Evolutionary conservation across 805 yeast genomes (phyloP).

Genomic region (Ogataea trehaloabstinens): DNA sequence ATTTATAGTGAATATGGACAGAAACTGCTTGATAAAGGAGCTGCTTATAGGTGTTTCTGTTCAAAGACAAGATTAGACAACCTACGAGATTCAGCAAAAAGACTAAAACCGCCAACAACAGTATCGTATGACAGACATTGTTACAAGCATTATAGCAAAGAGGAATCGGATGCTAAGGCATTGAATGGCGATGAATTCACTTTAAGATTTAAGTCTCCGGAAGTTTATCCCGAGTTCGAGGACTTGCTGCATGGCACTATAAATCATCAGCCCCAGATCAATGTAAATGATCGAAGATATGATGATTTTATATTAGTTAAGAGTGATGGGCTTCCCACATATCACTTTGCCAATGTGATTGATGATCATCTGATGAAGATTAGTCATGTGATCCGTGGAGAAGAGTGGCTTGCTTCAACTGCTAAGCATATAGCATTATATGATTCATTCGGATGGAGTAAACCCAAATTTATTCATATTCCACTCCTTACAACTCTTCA

Average conservation of each 20-base stretch:
- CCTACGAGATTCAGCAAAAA: conserved; percentile 70
- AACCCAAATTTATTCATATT: conserved; percentile 83
- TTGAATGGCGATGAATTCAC: conserved; percentile 43
- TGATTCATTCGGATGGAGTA: conserved; percentile 78
- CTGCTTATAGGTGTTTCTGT: conserved; percentile 87
- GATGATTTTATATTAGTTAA: conserved; percentile 90
- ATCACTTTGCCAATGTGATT: conserved; percentile 92
- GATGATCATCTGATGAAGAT: conserved; percentile 93
- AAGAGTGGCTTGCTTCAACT: conserved; percentile 96
- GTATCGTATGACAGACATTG: conserved; percentile 91
- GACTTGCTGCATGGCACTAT: conserved; percentile 80
- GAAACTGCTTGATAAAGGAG: conserved; percentile 55
- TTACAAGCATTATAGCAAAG: conserved; percentile 37
- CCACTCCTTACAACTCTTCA: conserved; percentile 75
- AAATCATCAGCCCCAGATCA: conserved; percentile 76
- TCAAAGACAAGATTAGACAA: conserved; percentile 69
- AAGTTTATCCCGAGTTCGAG: conserved; percentile 56
- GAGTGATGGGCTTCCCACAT: conserved; percentile 94
- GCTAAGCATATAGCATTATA: conserved; percentile 91
- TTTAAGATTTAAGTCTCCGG: conserved; percentile 77
- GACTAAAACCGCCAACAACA: conserved; percentile 81
- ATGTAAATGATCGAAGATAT: conserved; percentile 65
- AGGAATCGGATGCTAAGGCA: conserved; percentile 39
- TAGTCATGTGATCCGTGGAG: conserved; percentile 95
- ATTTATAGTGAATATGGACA: conserved; percentile 65